Conservation (phyloP, 2,329 filamentous ascomycete genomes). For the Fragosphaeria purpurea region DNA sequence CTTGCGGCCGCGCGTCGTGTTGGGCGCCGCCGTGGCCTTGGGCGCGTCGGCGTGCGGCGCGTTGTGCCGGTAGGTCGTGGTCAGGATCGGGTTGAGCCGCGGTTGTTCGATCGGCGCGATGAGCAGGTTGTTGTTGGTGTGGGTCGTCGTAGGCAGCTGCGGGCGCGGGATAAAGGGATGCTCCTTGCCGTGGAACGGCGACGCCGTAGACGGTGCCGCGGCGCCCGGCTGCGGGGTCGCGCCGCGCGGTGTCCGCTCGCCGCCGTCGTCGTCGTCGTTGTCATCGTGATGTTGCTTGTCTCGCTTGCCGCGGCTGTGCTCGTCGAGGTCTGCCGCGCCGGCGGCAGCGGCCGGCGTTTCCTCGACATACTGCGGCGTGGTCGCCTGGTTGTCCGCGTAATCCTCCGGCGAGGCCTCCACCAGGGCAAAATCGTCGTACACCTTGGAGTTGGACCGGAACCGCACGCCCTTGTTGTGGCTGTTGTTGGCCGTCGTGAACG, state of each 20-base stretch:
- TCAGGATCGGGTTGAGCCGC: conserved; percentile 50
- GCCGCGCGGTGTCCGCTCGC: conserved; percentile 30
- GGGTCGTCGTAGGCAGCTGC: neutral
- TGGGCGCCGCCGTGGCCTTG: conserved; percentile 32
- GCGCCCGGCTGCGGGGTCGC: conserved; percentile 31
- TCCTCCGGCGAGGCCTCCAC: conserved; percentile 61
- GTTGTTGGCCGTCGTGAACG: conserved; percentile 76
- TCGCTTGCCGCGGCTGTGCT: neutral
- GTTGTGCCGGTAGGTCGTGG: conserved; percentile 48
- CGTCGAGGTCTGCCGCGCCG: conserved; percentile 3
- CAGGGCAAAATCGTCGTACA: conserved; percentile 74
- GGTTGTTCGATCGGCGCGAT: conserved; percentile 20
- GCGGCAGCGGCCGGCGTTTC: conserved; percentile 30
- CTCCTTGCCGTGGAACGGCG: neutral
- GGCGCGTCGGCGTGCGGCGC: conserved; percentile 49
- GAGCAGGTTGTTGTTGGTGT: conserved; percentile 1
- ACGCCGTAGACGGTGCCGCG: neutral
- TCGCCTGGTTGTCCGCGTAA: conserved; percentile 56
- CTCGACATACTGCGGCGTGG: conserved; percentile 57
- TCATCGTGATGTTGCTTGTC: neutral
- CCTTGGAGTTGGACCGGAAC: conserved; percentile 60
- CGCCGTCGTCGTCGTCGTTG: conserved; percentile 6
- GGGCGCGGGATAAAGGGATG: neutral
- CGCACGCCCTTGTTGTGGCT: conserved; percentile 53
- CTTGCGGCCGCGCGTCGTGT: conserved; percentile 49